A percentile compares a stretch with the other conserved stretches of the same genome.
phyloP scores from a whole-genome alignment of 2,329 filamentous ascomycete genomes.

The Cryphonectria parasitica region DNA sequence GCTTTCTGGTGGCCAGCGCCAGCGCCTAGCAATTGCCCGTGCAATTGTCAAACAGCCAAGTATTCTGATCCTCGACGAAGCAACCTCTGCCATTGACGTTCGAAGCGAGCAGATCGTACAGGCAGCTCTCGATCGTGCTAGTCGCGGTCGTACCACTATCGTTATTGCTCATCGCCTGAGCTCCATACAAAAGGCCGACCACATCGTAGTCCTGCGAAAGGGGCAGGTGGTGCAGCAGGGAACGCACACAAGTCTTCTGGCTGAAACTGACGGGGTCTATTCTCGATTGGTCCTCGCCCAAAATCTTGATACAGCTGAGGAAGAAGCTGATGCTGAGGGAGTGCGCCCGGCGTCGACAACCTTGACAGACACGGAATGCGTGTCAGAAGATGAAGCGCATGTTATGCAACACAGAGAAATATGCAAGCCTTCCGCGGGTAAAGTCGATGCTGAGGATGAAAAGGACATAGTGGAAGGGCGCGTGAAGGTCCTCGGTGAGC shows the following conservation, averaged over 20 bases:
- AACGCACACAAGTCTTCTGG: constrained; percentile 58
- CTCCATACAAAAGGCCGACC: constrained; percentile 62
- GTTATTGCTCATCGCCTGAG: constrained; percentile 64
- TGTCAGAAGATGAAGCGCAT: not conserved
- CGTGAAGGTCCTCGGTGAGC: not conserved
- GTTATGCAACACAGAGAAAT: not conserved
- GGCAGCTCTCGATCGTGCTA: constrained; percentile 55
- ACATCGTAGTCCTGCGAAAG: constrained; percentile 64
- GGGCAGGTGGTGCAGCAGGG: constrained; percentile 64
- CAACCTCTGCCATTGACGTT: constrained; percentile 58
- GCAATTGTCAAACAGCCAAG: constrained; percentile 46
- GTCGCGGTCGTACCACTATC: constrained; percentile 62
- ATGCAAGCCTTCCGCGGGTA: not conserved
- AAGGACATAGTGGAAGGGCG: constrained; percentile 9
- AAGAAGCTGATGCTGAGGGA: not conserved
- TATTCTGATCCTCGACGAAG: constrained; percentile 69
- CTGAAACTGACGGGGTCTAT: constrained; percentile 38
- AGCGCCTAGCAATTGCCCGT: constrained; percentile 66
- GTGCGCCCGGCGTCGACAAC: not conserved
- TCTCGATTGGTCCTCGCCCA: constrained; percentile 9
- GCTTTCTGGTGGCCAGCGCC: constrained; percentile 76
- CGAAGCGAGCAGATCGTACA: constrained; percentile 55
- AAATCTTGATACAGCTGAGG: not conserved
- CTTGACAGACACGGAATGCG: not conserved
- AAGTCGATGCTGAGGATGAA: not conserved